Conservation (phyloP, 2,329 filamentous ascomycete species). For the Exophiala xenobiotica region DNA sequence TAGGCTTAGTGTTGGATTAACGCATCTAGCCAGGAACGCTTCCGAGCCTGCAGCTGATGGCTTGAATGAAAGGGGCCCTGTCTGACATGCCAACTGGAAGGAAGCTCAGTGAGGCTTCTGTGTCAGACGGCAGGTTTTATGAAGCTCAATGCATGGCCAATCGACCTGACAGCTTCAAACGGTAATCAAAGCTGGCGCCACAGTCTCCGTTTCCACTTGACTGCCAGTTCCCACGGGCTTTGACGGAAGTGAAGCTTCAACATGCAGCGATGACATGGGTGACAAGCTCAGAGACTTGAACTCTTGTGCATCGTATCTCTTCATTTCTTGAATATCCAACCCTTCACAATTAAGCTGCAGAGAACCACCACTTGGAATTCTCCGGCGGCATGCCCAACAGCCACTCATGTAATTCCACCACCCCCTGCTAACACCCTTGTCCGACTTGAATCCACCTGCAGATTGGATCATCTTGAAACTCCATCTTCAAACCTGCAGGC, state of each 20-base stretch:
- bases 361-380: too few species aligned
- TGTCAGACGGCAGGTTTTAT: not conserved
- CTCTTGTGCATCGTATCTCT: not conserved
- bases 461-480: not conserved
- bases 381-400: not conserved
- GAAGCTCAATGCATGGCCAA: not conserved
- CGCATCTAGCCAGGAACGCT: constrained; percentile 5
- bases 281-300: not conserved
- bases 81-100: too few species aligned
- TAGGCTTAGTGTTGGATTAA: too few species aligned
- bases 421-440: not conserved
- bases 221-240: not conserved
- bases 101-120: too few species aligned
- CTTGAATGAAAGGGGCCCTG: too few species aligned
- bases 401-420: not conserved
- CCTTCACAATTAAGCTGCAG: too few species aligned
- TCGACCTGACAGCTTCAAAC: not conserved
- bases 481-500: not conserved
- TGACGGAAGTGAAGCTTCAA: not conserved
- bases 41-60: too few species aligned
- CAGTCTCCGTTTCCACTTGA: not conserved
- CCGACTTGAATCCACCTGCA: not conserved
- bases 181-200: not conserved
- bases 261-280: not conserved
- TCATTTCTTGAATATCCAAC: too few species aligned